Conservation (phyloP, 202 grass and related monocot genomes). For the Digitaria exilis region DNA sequence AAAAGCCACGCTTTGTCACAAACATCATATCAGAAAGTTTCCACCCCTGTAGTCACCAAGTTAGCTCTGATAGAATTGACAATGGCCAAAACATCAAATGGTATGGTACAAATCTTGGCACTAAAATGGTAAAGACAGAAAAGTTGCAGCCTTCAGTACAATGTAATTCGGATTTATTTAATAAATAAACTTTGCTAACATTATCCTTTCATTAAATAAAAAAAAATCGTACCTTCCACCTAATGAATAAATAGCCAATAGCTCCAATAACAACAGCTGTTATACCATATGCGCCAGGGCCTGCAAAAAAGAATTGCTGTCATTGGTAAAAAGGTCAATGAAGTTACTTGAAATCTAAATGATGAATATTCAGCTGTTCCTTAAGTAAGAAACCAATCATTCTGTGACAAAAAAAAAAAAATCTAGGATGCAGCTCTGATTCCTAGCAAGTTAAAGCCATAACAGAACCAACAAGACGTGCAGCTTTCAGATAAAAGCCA, state of each 20-base stretch:
- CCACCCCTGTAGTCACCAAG: slow-evolving; percentile 64
- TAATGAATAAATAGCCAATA: slow-evolving; percentile 79
- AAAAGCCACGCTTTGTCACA: slow-evolving; percentile 77
- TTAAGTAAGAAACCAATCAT: slow-evolving; percentile 6
- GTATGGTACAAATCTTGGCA: neutral
- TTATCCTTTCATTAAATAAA: neutral
- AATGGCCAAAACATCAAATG: slow-evolving; percentile 30
- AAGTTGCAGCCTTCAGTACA: neutral
- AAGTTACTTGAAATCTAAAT: neutral
- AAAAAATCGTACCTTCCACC: slow-evolving; percentile 78
- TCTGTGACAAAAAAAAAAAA: neutral
- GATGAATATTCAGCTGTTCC: neutral
- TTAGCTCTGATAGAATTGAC: slow-evolving; percentile 41
- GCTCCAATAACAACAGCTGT: slow-evolving; percentile 71
- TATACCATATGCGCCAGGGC: slow-evolving; percentile 65
- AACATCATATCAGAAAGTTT: slow-evolving; percentile 97
- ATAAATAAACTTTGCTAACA: neutral
- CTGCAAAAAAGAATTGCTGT: slow-evolving; percentile 44
- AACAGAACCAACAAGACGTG: neutral
- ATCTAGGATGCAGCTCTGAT: neutral
- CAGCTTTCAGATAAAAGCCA: neutral
- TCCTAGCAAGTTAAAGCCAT: neutral
- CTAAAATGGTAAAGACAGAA: neutral
- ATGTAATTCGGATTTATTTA: neutral
- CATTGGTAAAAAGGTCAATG: slow-evolving; percentile 20